Evolutionary conservation across 2,329 filamentous ascomycete species (phyloP).

Genomic region (Pestalotiopsis sp.): DNA sequence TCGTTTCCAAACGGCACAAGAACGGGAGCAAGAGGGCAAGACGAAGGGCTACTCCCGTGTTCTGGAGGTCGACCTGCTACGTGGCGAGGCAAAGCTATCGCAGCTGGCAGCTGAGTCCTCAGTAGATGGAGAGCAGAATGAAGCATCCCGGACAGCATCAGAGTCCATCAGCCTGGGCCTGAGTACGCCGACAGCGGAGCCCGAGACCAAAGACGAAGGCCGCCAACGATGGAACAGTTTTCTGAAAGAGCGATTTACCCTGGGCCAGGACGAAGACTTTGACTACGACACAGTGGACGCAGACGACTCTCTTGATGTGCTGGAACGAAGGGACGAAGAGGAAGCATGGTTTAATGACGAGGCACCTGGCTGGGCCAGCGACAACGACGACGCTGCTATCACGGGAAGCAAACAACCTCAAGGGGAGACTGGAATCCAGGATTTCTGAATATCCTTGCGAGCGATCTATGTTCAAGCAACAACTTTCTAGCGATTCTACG

Average conservation of each 20-base stretch:
- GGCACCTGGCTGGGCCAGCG: conserved; percentile 67
- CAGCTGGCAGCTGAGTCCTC: conserved; percentile 43
- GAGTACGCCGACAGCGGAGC: conserved; percentile 30
- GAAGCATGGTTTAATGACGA: conserved; percentile 83
- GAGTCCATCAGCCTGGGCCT: conserved; percentile 47
- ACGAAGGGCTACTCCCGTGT: conserved; percentile 78
- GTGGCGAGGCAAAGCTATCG: conserved; percentile 75
- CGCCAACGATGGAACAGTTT: conserved; percentile 70
- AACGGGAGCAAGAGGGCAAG: conserved; percentile 74
- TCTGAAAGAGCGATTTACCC: conserved; percentile 74
- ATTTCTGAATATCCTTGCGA: conserved; percentile 56
- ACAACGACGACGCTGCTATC: conserved; percentile 29
- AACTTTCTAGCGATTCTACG: not conserved
- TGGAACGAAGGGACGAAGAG: conserved; percentile 62
- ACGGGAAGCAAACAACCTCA: conserved; percentile 29
- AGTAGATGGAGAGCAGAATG: not conserved
- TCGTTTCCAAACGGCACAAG: conserved; percentile 71
- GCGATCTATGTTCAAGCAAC: not conserved
- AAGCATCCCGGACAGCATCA: not conserved
- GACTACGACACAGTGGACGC: conserved; percentile 73
- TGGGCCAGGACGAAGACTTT: conserved; percentile 76
- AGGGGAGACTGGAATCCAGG: conserved; percentile 73
- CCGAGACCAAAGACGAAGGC: conserved; percentile 66
- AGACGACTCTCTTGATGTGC: conserved; percentile 71
- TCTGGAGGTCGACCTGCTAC: conserved; percentile 75